Evolutionary conservation across 768 basidiomycete genomes (phyloP).

Genomic region (Boletus sp.): DNA sequence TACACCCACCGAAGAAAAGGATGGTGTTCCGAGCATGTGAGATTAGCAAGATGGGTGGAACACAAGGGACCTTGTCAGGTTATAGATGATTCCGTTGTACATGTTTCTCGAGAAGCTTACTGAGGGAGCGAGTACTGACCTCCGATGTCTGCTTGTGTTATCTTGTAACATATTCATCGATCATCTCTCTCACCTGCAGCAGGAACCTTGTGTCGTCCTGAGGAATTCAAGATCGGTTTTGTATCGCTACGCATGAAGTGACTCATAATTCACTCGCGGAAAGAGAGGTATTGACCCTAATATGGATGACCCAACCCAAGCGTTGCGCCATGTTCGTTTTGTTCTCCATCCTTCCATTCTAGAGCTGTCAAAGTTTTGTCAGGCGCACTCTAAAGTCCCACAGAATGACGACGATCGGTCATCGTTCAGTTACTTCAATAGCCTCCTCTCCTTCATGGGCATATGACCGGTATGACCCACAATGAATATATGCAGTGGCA

Average conservation of each 20-base stretch:
- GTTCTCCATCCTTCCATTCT: not conserved
- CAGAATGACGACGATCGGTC: slow-evolving; percentile 85
- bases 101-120: slow-evolving; percentile 92
- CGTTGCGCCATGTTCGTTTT: slow-evolving; percentile 75
- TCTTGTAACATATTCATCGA: slow-evolving; percentile 85
- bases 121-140: slow-evolving; percentile 36
- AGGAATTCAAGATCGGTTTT: slow-evolving; percentile 62
- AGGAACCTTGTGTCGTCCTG: slow-evolving; percentile 79
- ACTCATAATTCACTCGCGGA: slow-evolving; percentile 10
- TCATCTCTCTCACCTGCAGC: slow-evolving; percentile 70
- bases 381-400: slow-evolving; percentile 92
- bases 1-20: slow-evolving; percentile 31
- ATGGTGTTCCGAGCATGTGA: slow-evolving; percentile 64
- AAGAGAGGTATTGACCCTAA: slow-evolving; percentile 95
- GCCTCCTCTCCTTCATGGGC: slow-evolving; percentile 75
- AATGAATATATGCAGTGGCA: slow-evolving; percentile 55
- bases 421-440: slow-evolving; percentile 45
- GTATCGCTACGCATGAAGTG: not conserved
- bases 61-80: slow-evolving; percentile 82
- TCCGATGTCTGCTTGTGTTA: slow-evolving; percentile 98
- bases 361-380: slow-evolving; percentile 2
- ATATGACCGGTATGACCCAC: slow-evolving; percentile 67
- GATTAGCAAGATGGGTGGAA: slow-evolving; percentile 88
- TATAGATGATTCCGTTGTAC: slow-evolving; percentile 79
- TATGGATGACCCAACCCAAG: slow-evolving; percentile 82